phyloP scores from a whole-genome alignment of 257 asterid genomes.

The Solanum gracilifrons region DNA sequence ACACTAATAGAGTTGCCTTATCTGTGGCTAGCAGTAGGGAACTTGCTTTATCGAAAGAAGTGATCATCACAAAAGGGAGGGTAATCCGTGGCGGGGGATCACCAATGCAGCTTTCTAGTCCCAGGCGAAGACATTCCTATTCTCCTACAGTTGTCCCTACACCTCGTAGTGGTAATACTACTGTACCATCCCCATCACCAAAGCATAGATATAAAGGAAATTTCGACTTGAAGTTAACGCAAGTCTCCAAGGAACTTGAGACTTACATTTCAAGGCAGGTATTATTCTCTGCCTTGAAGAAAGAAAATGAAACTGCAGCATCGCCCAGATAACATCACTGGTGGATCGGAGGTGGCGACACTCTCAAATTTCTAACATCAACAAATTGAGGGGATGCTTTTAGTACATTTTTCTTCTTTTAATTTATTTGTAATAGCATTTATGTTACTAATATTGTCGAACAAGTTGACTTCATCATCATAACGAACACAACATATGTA shows the following conservation, averaged over 20 bases:
- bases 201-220: conserved; percentile 51
- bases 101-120: conserved; percentile 59
- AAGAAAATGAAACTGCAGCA: conserved; percentile 35
- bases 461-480: background rate
- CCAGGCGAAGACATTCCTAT: conserved; percentile 65
- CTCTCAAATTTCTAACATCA: background rate
- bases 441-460: background rate
- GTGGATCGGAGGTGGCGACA: background rate
- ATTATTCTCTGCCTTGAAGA: conserved; percentile 52
- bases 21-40: conserved; percentile 1
- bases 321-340: conserved; percentile 31
- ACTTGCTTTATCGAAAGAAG: conserved; percentile 7
- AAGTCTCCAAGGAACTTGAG: conserved; percentile 76
- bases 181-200: conserved; percentile 30
- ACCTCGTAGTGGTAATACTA: background rate
- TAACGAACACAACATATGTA: background rate
- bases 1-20: conserved; percentile 9
- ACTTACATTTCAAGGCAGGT: conserved; percentile 74
- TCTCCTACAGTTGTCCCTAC: conserved; percentile 43
- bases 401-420: background rate
- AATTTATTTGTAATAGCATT: background rate
- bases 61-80: conserved; percentile 27
- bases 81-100: conserved; percentile 13
- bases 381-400: background rate
- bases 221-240: conserved; percentile 70